Percentiles rank a stretch among this genome's conserved stretches.
Conservation (phyloP, 805 yeast genomes). For the Candida namnaoensis region DNA sequence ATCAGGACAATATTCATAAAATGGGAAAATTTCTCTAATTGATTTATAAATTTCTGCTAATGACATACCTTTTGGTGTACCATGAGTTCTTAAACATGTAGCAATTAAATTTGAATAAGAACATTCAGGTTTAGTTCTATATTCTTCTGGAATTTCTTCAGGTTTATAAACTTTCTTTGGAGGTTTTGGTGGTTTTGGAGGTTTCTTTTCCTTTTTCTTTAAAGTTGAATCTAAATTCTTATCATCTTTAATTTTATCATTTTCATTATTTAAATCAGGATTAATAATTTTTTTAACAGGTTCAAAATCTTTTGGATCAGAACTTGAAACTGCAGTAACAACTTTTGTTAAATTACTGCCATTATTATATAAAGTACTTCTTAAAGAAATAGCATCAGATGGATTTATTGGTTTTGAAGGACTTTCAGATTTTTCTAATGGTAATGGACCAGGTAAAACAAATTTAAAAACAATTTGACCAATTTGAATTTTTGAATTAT, state of each 20-base stretch:
- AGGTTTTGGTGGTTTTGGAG: constrained; percentile 39
- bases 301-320: constrained; percentile 13
- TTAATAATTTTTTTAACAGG: constrained; percentile 21
- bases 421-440: constrained; percentile 20
- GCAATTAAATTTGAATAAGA: constrained; percentile 79
- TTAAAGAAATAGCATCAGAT: constrained; percentile 50
- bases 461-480: constrained; percentile 89
- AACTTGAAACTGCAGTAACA: constrained; percentile 5
- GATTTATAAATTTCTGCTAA: constrained; percentile 80
- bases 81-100: constrained; percentile 61
- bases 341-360: not conserved
- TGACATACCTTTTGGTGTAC: constrained; percentile 68
- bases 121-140: constrained; percentile 72
- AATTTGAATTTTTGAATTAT: constrained; percentile 81
- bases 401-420: constrained; percentile 41
- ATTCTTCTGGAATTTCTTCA: constrained; percentile 87
- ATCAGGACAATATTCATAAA: constrained; percentile 87
- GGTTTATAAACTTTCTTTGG: constrained; percentile 59
- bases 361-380: constrained; percentile 34
- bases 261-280: constrained; percentile 33
- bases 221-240: constrained; percentile 28
- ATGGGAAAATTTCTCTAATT: constrained; percentile 83
- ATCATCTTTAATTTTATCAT: constrained; percentile 41
- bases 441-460: constrained; percentile 66
- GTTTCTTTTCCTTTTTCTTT: constrained; percentile 39